Percentiles rank a stretch among this genome's conserved stretches.
Conservation (phyloP, 2,329 filamentous ascomycete genomes). For the Clarireedia sp. region DNA sequence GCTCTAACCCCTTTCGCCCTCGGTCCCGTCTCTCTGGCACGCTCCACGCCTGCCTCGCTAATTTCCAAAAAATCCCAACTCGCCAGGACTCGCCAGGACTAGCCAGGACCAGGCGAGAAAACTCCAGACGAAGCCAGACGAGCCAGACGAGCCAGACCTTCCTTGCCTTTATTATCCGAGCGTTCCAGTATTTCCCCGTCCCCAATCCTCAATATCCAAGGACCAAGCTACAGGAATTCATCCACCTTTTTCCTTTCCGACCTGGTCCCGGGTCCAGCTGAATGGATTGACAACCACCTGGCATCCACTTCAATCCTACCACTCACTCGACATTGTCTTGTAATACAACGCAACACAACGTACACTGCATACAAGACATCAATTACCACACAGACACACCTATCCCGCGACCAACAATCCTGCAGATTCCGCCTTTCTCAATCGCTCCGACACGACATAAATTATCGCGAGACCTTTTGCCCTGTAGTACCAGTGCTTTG, state of each 20-base stretch:
- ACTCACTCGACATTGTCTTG: background rate
- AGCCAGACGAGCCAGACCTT: too few species aligned
- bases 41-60: constrained; percentile 7
- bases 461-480: background rate
- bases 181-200: too few species aligned
- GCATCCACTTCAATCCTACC: background rate
- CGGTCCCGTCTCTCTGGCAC: constrained; percentile 7
- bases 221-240: too few species aligned
- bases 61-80: constrained; percentile 1
- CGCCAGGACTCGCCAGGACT: too few species aligned
- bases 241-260: background rate
- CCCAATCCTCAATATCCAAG: too few species aligned
- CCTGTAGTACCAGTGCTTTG: constrained; percentile 7
- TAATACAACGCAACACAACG: background rate
- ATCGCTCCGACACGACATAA: background rate
- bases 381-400: background rate
- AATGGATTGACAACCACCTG: background rate
- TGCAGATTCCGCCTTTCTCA: background rate
- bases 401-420: background rate
- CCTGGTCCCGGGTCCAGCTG: background rate
- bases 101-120: too few species aligned
- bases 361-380: background rate
- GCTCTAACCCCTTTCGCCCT: background rate
- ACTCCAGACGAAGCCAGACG: too few species aligned
- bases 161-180: too few species aligned